A percentile compares a stretch with the other conserved stretches of the same genome.
Conservation (phyloP, 169 alveolate genomes). For the Plasmodium gaboni region DNA sequence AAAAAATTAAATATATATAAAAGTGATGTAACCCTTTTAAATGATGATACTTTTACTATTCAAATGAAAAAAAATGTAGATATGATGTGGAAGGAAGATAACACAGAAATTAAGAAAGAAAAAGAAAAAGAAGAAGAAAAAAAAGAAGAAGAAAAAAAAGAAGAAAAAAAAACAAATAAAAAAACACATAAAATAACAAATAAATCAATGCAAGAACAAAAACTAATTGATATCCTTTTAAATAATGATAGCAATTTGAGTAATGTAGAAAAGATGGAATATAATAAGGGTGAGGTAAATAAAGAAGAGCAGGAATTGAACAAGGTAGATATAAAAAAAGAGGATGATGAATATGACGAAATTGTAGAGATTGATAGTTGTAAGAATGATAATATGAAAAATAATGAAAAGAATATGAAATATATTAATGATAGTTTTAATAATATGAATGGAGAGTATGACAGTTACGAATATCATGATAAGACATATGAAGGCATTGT, state of each 20-base stretch:
- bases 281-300: too few species aligned
- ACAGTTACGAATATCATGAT: not conserved
- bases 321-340: not conserved
- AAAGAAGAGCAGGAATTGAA: too few species aligned
- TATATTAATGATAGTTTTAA: not conserved
- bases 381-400: not conserved
- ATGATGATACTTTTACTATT: too few species aligned
- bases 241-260: not conserved
- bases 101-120: not conserved
- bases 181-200: too few species aligned
- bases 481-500: constrained; percentile 48
- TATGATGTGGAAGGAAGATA: not conserved
- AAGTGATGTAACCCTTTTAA: not conserved
- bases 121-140: not conserved
- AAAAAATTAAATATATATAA: constrained; percentile 10
- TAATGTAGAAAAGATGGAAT: too few species aligned
- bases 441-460: not conserved
- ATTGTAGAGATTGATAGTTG: not conserved
- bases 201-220: too few species aligned
- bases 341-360: not conserved
- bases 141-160: not conserved
- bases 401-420: not conserved
- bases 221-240: not conserved
- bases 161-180: too few species aligned
- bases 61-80: too few species aligned